A percentile compares a stretch with the other conserved stretches of the same genome.
phyloP scores from a whole-genome alignment of 768 basidiomycete species.

The Lactifluus volemus region DNA sequence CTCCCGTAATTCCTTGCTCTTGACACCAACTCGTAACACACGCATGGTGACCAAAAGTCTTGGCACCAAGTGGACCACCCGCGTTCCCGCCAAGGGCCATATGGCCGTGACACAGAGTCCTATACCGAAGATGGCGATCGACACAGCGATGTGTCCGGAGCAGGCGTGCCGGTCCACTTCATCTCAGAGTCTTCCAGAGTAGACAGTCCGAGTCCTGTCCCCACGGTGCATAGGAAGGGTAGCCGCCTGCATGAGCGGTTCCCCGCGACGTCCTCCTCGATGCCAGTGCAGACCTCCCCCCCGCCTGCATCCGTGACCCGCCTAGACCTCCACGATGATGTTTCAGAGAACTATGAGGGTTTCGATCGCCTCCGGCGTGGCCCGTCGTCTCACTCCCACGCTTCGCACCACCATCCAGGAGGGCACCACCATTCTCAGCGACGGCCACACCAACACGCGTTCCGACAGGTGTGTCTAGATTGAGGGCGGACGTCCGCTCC shows the following conservation, averaged over 20 bases:
- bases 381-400: neutral
- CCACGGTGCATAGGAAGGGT: slow-evolving; percentile 16
- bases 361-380: slow-evolving; percentile 4
- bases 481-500: neutral
- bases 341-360: neutral
- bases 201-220: slow-evolving; percentile 17
- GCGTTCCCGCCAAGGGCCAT: neutral
- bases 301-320: slow-evolving; percentile 7
- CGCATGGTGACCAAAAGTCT: slow-evolving; percentile 4
- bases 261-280: neutral
- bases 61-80: slow-evolving; percentile 13
- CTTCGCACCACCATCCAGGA: neutral
- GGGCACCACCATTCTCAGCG: neutral
- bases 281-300: neutral
- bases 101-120: neutral
- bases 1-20: neutral
- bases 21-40: too few species aligned
- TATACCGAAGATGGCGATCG: slow-evolving; percentile 12
- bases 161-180: neutral
- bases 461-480: slow-evolving; percentile 4
- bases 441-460: slow-evolving; percentile 1
- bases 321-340: slow-evolving; percentile 9
- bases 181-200: slow-evolving; percentile 9
- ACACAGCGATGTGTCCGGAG: neutral
- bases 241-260: slow-evolving; percentile 19